A percentile compares a stretch with the other conserved stretches of the same genome.
Conservation (phyloP, 805 yeast genomes). For the Starmerella riodocensis region DNA sequence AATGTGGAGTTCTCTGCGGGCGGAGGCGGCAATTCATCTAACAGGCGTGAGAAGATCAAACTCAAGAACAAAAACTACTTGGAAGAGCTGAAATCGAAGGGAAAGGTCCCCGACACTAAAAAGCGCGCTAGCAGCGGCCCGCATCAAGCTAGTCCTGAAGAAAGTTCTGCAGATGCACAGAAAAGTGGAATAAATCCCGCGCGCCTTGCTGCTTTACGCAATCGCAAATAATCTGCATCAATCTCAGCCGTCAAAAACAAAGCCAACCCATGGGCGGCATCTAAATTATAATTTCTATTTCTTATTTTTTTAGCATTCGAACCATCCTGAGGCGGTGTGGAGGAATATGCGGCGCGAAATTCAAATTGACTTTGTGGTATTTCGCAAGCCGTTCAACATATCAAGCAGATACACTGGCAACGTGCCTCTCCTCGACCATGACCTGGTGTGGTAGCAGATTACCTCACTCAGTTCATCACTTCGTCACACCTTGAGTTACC, state of each 20-base stretch:
- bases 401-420: no score
- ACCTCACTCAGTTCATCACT: no score
- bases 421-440: no score
- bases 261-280: not conserved
- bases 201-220: constrained; percentile 14
- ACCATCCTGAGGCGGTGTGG: no score
- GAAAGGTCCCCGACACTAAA: no score
- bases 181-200: constrained; percentile 15
- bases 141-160: not conserved
- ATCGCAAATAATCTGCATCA: not conserved
- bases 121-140: no score
- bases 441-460: no score
- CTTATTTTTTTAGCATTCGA: not conserved
- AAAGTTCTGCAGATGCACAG: constrained; percentile 8
- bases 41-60: constrained; percentile 47
- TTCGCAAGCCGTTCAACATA: no score
- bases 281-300: not conserved
- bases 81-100: constrained; percentile 45
- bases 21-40: constrained; percentile 84
- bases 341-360: no score
- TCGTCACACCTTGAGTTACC: no score
- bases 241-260: no score
- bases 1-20: constrained; percentile 96
- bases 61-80: constrained; percentile 64
- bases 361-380: no score